Percentiles rank a stretch among this genome's conserved stretches.
Conservation (phyloP, 352 stramenopile species). For the Detonula confervacea region DNA sequence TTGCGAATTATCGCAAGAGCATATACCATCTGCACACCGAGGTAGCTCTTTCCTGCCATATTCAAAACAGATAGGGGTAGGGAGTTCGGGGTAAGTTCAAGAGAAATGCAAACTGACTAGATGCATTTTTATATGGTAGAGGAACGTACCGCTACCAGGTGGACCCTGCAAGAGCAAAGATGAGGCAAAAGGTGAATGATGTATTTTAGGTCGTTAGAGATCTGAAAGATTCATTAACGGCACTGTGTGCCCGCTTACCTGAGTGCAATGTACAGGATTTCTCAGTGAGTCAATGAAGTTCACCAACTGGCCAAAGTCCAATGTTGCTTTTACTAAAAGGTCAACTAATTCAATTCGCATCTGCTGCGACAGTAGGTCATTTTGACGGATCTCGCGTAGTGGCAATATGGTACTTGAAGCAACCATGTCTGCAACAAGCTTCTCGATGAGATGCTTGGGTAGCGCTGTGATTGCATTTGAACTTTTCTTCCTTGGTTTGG, state of each 20-base stretch:
- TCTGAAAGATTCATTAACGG: too few relatives aligned
- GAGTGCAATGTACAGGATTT: slow-evolving; percentile 53
- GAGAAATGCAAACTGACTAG: too few relatives aligned
- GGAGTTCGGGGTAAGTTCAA: too few relatives aligned
- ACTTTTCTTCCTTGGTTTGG: neutral
- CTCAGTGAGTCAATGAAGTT: slow-evolving; percentile 53
- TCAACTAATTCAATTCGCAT: slow-evolving; percentile 66
- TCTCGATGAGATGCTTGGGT: slow-evolving; percentile 26
- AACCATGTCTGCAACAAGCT: slow-evolving; percentile 79
- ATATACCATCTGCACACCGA: slow-evolving; percentile 55
- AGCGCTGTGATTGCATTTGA: slow-evolving; percentile 24
- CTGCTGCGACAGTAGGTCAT: slow-evolving; percentile 58
- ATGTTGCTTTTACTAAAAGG: slow-evolving; percentile 76
- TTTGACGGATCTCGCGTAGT: slow-evolving; percentile 87
- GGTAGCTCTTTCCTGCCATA: slow-evolving; percentile 46
- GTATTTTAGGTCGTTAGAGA: too few relatives aligned
- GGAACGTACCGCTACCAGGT: slow-evolving; percentile 20
- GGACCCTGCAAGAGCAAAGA: too few relatives aligned
- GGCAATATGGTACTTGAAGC: slow-evolving; percentile 82
- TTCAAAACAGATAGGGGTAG: slow-evolving; percentile 8
- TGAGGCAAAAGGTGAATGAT: too few relatives aligned
- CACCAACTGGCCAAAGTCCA: slow-evolving; percentile 51
- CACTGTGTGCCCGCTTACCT: too few relatives aligned
- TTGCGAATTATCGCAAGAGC: slow-evolving; percentile 77
- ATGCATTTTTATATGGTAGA: too few relatives aligned